Evolutionary conservation across 192 early-diverging fungal genomes (phyloP).

Genomic region (Coemansia aciculifera): DNA sequence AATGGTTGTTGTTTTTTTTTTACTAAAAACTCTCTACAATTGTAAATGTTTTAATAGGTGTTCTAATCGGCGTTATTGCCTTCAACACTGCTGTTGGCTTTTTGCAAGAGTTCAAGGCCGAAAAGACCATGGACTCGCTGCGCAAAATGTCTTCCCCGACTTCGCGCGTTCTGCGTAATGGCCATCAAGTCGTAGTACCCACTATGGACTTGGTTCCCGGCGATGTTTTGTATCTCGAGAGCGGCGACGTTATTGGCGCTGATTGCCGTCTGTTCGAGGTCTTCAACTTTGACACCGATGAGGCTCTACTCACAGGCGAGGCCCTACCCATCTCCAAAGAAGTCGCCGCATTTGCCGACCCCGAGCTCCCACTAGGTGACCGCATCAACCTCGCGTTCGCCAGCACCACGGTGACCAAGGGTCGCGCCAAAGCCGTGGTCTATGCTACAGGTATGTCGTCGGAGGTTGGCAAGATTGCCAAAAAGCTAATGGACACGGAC

Average conservation of each 20-base stretch:
- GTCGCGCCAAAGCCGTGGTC: constrained; percentile 88
- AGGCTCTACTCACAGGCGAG: constrained; percentile 93
- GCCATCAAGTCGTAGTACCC: constrained; percentile 68
- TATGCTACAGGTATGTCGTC: constrained; percentile 82
- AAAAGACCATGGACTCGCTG: constrained; percentile 91
- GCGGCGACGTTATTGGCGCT: constrained; percentile 92
- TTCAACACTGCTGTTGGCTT: constrained; percentile 92
- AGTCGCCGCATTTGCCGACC: constrained; percentile 64
- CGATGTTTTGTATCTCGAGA: constrained; percentile 88
- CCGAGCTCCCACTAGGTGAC: constrained; percentile 78
- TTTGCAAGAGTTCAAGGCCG: constrained; percentile 93
- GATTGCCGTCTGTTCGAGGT: constrained; percentile 82
- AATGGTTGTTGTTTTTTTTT: too few relatives aligned
- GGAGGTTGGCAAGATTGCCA: constrained; percentile 91
- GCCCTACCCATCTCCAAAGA: constrained; percentile 78
- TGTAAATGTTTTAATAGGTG: constrained; percentile 51
- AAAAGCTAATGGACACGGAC: constrained; percentile 66
- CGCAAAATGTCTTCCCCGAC: constrained; percentile 85
- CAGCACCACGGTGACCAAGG: constrained; percentile 84
- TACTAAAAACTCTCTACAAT: not conserved
- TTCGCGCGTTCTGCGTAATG: constrained; percentile 83
- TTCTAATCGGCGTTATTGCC: constrained; percentile 78
- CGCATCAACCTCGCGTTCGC: constrained; percentile 91
- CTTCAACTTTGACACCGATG: constrained; percentile 89
- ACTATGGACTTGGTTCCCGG: constrained; percentile 84